Conservation (phyloP, 2,329 filamentous ascomycete genomes). For the Metarhizium humberi region DNA sequence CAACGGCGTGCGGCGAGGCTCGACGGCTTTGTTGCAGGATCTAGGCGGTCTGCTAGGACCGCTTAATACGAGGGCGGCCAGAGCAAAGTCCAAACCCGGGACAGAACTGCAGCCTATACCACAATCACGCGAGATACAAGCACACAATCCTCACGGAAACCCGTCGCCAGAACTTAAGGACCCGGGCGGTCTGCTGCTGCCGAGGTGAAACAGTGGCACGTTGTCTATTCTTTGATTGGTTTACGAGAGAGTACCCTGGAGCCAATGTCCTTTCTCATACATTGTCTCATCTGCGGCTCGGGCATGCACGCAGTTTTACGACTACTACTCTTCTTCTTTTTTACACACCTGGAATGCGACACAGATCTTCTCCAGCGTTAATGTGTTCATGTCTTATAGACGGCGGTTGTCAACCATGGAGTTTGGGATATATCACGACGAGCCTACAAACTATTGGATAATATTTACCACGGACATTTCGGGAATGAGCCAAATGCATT, state of each 20-base stretch:
- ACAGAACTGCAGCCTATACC: slow-evolving; percentile 39
- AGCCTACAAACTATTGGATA: neutral
- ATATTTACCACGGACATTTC: neutral
- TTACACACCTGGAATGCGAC: neutral
- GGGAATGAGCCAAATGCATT: neutral
- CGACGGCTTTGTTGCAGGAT: slow-evolving; percentile 49
- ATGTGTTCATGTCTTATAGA: neutral
- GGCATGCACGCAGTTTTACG: neutral
- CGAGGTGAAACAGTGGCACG: slow-evolving; percentile 16
- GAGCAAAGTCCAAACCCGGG: slow-evolving; percentile 21
- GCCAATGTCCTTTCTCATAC: too few species aligned
- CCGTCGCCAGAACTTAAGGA: slow-evolving; percentile 27
- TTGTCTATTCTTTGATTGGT: neutral
- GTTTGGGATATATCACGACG: neutral
- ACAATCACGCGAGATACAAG: slow-evolving; percentile 27
- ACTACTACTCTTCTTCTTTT: neutral
- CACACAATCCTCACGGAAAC: slow-evolving; percentile 20
- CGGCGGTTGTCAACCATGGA: neutral
- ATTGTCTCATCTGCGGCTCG: neutral
- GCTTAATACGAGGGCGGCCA: slow-evolving; percentile 20
- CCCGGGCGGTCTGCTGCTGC: slow-evolving; percentile 30
- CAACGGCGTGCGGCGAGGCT: slow-evolving; percentile 41
- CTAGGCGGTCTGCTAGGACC: slow-evolving; percentile 44
- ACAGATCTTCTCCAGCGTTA: neutral
- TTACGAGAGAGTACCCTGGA: too few species aligned